Base-by-base conservation (phyloP, 169 alveolate species). In the Besnoitia besnoiti region DNA sequence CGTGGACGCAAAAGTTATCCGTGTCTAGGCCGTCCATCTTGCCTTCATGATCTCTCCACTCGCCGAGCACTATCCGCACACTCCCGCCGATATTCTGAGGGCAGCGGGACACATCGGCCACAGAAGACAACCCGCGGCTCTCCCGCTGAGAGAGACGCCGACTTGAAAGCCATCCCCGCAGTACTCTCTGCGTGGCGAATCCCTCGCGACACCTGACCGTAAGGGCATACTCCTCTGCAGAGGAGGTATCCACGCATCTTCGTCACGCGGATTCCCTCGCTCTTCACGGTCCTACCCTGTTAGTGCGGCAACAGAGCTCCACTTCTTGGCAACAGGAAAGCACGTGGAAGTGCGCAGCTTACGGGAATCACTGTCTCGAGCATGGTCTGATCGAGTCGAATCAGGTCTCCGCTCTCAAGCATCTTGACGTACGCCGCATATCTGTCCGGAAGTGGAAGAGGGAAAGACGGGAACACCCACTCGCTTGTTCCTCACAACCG, bases 341-440 rank as follows among this genome's bases (percentile, higher is more conserved):
- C 7, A 21, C 10, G 35, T 24, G 73, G 30, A 55, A 16, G 16
- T 27, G 5, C 84, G 24, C 21, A 39, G 44, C 94, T 51, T 39
- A 85, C 91, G 40, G 94, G 94, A 49, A 92, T 92, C 7, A 92
- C 94, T 3, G 94, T 92, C 49, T 92, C 94, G n/a, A 92, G 87
- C 61, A 44, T 47, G 33, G 73, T 85, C 44, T 92, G 92, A 50
- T 92, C 94, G 44, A 92, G 92, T 51, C 90, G 90, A 21, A 92
- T 46, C 33, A 87, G 62, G 30, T 85, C 94, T 10, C 92, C 92
- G 0, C 90, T 67, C 44, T 92, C 94, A 16, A 92, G 79, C 94
- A 92, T 75, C 85, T 77, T 79, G 47, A 92, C 44, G 24, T 75
- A 85, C 2, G 82, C 94, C n/a, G 89, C 50, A 49, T 91, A 67